Percentiles rank a stretch among this genome's conserved stretches.
phyloP scores from a whole-genome alignment of 2,329 filamentous ascomycete genomes.

The Leptoxyphium fumago region DNA sequence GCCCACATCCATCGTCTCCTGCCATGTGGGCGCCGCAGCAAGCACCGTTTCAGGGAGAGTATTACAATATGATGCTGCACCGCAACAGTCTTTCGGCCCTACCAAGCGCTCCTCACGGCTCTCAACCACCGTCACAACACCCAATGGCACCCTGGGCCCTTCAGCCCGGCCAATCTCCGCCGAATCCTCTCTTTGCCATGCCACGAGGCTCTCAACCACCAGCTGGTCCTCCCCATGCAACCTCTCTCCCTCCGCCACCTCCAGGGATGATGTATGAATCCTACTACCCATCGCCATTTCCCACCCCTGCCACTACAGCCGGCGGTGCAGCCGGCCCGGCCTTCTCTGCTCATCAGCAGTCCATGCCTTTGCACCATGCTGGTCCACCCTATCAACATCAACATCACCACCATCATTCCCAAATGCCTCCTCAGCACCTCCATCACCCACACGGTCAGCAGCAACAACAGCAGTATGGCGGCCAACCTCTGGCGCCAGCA shows the following conservation, averaged over 20 bases:
- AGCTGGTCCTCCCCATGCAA: neutral
- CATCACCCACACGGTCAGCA: constrained; percentile 1
- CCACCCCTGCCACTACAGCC: neutral
- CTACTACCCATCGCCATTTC: constrained; percentile 1
- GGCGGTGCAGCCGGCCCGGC: too few species aligned
- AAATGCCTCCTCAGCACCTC: constrained; percentile 1
- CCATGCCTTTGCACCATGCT: too few species aligned
- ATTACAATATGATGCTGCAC: constrained; percentile 1
- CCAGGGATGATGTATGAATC: constrained; percentile 3
- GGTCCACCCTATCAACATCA: neutral
- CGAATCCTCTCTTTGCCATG: constrained; percentile 7
- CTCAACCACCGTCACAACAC: neutral
- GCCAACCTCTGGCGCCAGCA: constrained; percentile 14
- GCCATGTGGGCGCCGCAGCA: neutral
- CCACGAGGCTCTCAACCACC: constrained; percentile 2
- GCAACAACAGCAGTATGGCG: constrained; percentile 8
- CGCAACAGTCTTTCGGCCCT: constrained; percentile 6
- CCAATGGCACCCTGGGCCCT: neutral
- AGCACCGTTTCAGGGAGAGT: neutral
- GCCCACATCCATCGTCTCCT: neutral
- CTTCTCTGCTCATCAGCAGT: too few species aligned
- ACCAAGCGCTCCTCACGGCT: neutral
- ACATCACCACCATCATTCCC: constrained; percentile 1
- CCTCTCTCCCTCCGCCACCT: constrained; percentile 3
- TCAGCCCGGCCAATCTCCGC: constrained; percentile 2